phyloP scores from a whole-genome alignment of 305 asterid species.

The Stenogyne calaminthoides region DNA sequence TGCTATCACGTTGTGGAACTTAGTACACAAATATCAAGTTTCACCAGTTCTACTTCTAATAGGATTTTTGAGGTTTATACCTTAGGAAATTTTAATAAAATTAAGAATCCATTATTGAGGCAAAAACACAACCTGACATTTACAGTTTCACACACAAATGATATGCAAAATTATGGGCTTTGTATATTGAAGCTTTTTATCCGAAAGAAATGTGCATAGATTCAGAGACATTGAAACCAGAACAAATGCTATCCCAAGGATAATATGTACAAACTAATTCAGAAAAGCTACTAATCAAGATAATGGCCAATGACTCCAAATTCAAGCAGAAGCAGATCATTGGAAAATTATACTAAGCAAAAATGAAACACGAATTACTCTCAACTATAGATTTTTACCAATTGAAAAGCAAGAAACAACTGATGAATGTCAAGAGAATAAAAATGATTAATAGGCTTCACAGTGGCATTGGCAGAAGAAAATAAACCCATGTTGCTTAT shows the following conservation, averaged over 20 bases:
- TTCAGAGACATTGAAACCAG: constrained; percentile 8
- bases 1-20: not conserved
- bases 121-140: constrained; percentile 3
- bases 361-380: not conserved
- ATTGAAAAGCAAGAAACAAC: constrained; percentile 6
- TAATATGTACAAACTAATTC: not conserved
- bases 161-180: not conserved
- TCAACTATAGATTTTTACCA: not conserved
- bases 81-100: not conserved
- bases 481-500: constrained; percentile 13
- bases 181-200: not conserved
- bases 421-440: not conserved
- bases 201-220: constrained; percentile 13
- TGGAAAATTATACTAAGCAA: not conserved
- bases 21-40: not conserved
- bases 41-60: not conserved
- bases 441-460: constrained; percentile 1
- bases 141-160: not conserved
- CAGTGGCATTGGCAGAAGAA: constrained; percentile 9
- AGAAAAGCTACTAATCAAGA: constrained; percentile 1
- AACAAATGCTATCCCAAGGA: not conserved
- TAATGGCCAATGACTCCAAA: not conserved
- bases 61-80: not conserved
- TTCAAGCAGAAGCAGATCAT: not conserved
- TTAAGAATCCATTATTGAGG: not conserved